Evolutionary conservation across 768 basidiomycete species (phyloP).

Genomic region (Leccinum barrowsii): DNA sequence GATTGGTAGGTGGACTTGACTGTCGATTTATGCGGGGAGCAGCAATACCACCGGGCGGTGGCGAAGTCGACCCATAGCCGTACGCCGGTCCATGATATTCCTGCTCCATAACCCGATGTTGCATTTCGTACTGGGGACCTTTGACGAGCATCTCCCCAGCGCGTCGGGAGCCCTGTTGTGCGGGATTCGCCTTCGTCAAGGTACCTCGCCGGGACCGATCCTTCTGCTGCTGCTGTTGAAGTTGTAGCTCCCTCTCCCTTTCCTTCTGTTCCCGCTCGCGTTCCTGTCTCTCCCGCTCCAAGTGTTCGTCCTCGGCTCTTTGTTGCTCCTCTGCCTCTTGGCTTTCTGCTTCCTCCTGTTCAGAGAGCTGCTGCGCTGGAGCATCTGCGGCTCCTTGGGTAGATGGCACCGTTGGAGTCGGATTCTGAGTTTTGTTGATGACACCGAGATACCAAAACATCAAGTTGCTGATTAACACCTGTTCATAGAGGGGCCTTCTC

Average conservation of each 20-base stretch:
- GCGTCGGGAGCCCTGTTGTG: constrained; percentile 48
- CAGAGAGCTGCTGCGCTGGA: constrained; percentile 30
- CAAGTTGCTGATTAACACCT: constrained; percentile 87
- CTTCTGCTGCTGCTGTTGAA: constrained; percentile 38
- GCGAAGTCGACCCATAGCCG: constrained; percentile 24
- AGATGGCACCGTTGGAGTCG: constrained; percentile 35
- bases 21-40: constrained; percentile 24
- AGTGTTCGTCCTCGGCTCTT: constrained; percentile 37
- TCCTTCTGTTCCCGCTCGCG: constrained; percentile 48
- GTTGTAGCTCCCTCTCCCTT: constrained; percentile 26
- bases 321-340: constrained; percentile 40
- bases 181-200: constrained; percentile 62
- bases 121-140: constrained; percentile 91
- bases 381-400: constrained; percentile 26
- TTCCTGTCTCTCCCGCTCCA: constrained; percentile 58
- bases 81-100: constrained; percentile 55
- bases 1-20: constrained; percentile 26
- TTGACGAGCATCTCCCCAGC: constrained; percentile 84
- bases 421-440: constrained; percentile 84
- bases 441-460: constrained; percentile 99
- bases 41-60: constrained; percentile 21
- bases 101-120: constrained; percentile 89
- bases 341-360: constrained; percentile 35
- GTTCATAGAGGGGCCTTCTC: constrained; percentile 92
- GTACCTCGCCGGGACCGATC: constrained; percentile 44